phyloP scores from a whole-genome alignment of 768 basidiomycete genomes.

The Gloeostereum incarnatum region DNA sequence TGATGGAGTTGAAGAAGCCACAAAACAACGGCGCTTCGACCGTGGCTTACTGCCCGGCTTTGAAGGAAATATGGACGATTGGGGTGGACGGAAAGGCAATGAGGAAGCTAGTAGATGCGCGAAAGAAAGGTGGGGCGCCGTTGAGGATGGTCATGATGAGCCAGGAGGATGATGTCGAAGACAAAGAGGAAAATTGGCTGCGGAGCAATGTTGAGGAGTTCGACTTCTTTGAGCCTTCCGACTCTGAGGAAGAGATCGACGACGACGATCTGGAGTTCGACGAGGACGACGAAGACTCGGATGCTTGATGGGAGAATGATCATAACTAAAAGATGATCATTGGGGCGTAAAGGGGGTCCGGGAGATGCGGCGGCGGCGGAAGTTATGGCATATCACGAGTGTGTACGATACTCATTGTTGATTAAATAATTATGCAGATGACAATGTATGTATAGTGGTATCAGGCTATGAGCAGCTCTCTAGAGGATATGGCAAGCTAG shows the following conservation, averaged over 20 bases:
- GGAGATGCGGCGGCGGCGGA: too few relatives aligned
- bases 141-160: conserved; percentile 39
- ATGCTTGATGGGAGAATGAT: too few relatives aligned
- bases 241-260: conserved; percentile 33
- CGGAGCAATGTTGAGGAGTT: conserved; percentile 37
- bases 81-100: conserved; percentile 32
- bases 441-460: too few relatives aligned
- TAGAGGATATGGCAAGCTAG: too few relatives aligned
- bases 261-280: conserved; percentile 17
- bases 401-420: too few relatives aligned
- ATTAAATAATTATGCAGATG: too few relatives aligned
- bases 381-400: too few relatives aligned
- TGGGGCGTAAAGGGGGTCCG: too few relatives aligned
- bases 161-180: conserved; percentile 27
- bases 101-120: conserved; percentile 32
- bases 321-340: too few relatives aligned
- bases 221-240: conserved; percentile 49
- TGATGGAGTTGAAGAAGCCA: conserved; percentile 10
- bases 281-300: too few relatives aligned
- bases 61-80: conserved; percentile 37
- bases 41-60: conserved; percentile 36
- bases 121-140: conserved; percentile 32
- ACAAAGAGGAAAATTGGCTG: conserved; percentile 42
- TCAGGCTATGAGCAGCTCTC: too few relatives aligned
- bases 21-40: conserved; percentile 8